Evolutionary conservation across 805 yeast species (phyloP), one percentile per base, ranked within the genome.

Genomic region (Candida succiphila): DNA sequence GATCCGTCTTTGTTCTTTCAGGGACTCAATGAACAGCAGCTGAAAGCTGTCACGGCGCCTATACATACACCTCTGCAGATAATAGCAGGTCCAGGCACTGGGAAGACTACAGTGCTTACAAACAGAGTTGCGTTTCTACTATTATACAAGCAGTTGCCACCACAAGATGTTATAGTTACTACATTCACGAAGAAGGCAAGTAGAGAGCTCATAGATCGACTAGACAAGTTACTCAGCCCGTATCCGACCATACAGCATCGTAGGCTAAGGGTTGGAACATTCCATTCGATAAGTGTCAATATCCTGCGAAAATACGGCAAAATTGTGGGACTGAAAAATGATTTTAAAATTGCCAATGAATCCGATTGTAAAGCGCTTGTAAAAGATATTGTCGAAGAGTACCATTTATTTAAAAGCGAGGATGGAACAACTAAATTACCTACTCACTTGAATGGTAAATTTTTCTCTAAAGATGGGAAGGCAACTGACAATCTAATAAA

Each of bases 181-280:
- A 88, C 97, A 0, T 89, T 89, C 60, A 89, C 97, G 10, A 83
- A 84, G 45, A 84, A 82, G 46, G 97, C 98, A 0, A 94, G 96
- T 2, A 69, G 65, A 33, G 97, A 89, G 56, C 78, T 89, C 83
- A 57, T 62, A 10, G 79, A 73, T 22, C 63, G 97, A 27, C 55
- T 89, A 15, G 36, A 33, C 0, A 29, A 17, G 4, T 25, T 70
- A 32, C 44, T 75, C 7, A 32, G 47, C 6, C 54, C 43, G 4
- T 39, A 47, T 26, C 45, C 62, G 0, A 49, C 53, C 5, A 51
- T 73, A 9, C 35, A 47, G 17, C 51, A 54, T 3, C 45, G 61
- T 1, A 63, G 65, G 30, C 53, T 89, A 16, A 56, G 78, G 37
- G 72, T 88, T 23, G 97, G 96, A 2, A 92, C 97, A 0, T 89